Evolutionary conservation across 2,329 filamentous ascomycete species (phyloP).

Genomic region (Colletotrichum sp.): DNA sequence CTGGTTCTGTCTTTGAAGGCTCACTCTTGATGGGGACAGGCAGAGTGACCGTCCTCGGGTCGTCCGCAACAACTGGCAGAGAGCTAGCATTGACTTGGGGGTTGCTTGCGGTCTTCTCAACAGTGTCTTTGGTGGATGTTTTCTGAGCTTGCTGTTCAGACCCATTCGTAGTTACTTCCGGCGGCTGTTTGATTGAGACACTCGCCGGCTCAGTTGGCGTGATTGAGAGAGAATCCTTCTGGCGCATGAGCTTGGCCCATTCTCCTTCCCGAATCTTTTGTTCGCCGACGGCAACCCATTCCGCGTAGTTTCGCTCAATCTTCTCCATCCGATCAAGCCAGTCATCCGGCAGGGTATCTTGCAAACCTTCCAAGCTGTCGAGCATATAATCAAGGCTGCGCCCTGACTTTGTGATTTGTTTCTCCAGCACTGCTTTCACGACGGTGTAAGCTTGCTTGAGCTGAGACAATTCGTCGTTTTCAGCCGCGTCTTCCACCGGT

Average conservation of each 20-base stretch:
- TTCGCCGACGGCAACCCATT: slow-evolving; percentile 83
- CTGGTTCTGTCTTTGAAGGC: neutral
- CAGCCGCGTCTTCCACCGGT: neutral
- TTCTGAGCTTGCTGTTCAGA: neutral
- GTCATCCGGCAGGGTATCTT: slow-evolving; percentile 81
- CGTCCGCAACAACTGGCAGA: neutral
- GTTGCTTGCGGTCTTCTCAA: neutral
- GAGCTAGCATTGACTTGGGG: neutral
- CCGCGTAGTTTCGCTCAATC: slow-evolving; percentile 77
- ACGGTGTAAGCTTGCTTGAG: slow-evolving; percentile 53
- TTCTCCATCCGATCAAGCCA: slow-evolving; percentile 90
- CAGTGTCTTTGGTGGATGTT: neutral
- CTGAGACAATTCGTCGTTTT: slow-evolving; percentile 25
- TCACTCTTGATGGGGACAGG: slow-evolving; percentile 13
- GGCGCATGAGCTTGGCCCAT: slow-evolving; percentile 35
- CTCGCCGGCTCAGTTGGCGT: slow-evolving; percentile 7
- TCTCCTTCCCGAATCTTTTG: slow-evolving; percentile 74
- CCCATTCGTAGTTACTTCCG: neutral
- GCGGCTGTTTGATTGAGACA: neutral
- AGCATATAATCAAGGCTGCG: slow-evolving; percentile 83
- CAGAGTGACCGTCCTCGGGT: neutral
- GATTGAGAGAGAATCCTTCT: slow-evolving; percentile 18
- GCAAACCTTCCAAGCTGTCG: slow-evolving; percentile 81
- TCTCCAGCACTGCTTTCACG: slow-evolving; percentile 69
- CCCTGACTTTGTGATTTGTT: slow-evolving; percentile 73